Percentiles rank a stretch among this genome's conserved stretches.
These are phyloP conservation scores for Skeletonema potamos DNA, from an alignment of 108 stramenopile genomes.

Conservation along the genomic window DNA sequence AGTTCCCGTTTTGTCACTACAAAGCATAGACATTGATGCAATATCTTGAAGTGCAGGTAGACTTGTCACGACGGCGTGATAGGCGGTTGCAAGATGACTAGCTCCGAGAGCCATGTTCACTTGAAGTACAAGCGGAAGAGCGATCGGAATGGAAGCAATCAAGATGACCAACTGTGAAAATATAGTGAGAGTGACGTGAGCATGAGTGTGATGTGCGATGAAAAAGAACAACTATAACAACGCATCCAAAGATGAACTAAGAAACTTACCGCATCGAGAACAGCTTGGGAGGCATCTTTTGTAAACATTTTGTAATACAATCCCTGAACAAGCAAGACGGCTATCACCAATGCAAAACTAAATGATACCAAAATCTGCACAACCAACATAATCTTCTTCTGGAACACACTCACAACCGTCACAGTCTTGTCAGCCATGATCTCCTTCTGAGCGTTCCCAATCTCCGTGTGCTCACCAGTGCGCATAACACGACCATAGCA, in stretches of 20 bases:
- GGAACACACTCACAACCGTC: constrained; percentile 65
- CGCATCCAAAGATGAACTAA: background rate
- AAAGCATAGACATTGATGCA: constrained; percentile 74
- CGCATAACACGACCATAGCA: constrained; percentile 62
- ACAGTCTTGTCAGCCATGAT: constrained; percentile 70
- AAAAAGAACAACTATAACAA: background rate
- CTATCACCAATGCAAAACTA: constrained; percentile 55
- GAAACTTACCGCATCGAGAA: constrained; percentile 46
- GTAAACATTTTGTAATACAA: constrained; percentile 56
- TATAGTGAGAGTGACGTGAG: background rate
- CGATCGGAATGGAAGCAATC: constrained; percentile 87
- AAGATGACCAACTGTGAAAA: constrained; percentile 54
- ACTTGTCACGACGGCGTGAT: constrained; percentile 81
- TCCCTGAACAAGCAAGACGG: constrained; percentile 59
- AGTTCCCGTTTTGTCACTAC: constrained; percentile 89
- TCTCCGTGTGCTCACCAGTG: constrained; percentile 75
- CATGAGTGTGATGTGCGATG: background rate
- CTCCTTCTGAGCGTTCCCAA: constrained; percentile 66
- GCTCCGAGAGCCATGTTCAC: constrained; percentile 89
- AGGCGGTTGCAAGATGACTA: constrained; percentile 67
- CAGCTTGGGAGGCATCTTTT: constrained; percentile 16
- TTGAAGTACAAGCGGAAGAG: constrained; percentile 80
- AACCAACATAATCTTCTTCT: constrained; percentile 67
- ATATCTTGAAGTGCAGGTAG: constrained; percentile 89
- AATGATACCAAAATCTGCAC: constrained; percentile 59